These are phyloP conservation scores for Diaporthe ampelina DNA, from an alignment of 2,329 filamentous ascomycete genomes.

Conservation along the genomic window DNA sequence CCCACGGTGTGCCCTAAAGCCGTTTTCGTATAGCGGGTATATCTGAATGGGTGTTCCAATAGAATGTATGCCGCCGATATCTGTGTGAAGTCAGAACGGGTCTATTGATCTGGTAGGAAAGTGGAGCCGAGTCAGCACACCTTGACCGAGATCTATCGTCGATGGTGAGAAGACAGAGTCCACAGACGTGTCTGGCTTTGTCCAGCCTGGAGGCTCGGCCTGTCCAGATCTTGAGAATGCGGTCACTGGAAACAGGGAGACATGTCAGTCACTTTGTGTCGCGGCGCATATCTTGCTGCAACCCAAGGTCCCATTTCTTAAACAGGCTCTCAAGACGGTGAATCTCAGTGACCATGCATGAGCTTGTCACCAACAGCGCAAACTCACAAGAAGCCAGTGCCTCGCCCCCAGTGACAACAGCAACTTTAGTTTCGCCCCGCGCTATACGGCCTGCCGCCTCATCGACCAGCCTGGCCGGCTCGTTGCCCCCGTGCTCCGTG, in stretches of 20 bases:
- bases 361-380: neutral
- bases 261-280: neutral
- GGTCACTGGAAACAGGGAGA: slow-evolving; percentile 42
- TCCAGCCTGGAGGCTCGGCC: slow-evolving; percentile 72
- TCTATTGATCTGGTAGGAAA: slow-evolving; percentile 52
- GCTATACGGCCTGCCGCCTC: slow-evolving; percentile 72
- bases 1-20: slow-evolving; percentile 67
- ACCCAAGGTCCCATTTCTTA: neutral
- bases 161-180: slow-evolving; percentile 52
- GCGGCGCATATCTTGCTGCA: neutral
- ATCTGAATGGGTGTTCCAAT: slow-evolving; percentile 76
- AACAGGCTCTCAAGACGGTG: neutral
- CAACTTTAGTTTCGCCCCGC: slow-evolving; percentile 65
- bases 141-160: slow-evolving; percentile 60
- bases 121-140: slow-evolving; percentile 58
- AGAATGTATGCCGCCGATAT: slow-evolving; percentile 67
- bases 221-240: slow-evolving; percentile 51
- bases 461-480: slow-evolving; percentile 73
- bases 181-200: slow-evolving; percentile 52
- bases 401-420: slow-evolving; percentile 74
- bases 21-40: slow-evolving; percentile 78
- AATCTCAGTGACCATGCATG: no score
- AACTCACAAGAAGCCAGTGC: slow-evolving; percentile 70
- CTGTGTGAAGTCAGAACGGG: slow-evolving; percentile 50
- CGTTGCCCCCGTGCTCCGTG: slow-evolving; percentile 74